Evolutionary conservation across 108 stramenopile species (phyloP), one percentile per base, ranked within the genome.

Genomic region (Nannochloropsis gaditana): DNA sequence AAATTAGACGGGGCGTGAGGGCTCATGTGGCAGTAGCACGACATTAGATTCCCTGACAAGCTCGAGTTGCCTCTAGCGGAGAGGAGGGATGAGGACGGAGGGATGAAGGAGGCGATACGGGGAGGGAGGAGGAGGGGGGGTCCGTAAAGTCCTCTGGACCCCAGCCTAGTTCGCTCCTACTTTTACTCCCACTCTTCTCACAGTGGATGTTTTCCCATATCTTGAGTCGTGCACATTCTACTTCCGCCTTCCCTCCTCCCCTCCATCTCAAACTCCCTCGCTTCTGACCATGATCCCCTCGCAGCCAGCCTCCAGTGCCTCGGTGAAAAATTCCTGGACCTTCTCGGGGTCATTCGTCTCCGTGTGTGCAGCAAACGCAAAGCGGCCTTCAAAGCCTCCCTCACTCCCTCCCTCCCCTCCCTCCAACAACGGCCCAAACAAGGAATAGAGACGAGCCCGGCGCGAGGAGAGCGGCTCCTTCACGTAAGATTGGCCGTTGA

Each of bases 221-320:
- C 31, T 31, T 31, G 31, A 31, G 0, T 31, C 31, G 31, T 31
- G 31, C 31, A 31, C 31, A 31, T 31, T 31, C 31, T 50, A 50
- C 47, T 11, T 0, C 15, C 47, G 15, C 47, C 47, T 15, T 50
- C 47, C 47, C 47, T 50, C 47, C 47, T 15, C 15, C 47, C 47
- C 47, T 50, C 47, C 47, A 10, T 15, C 31, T 31, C 31, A 1
- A 31, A 31, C 31, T 31, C 31, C 31, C 31, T 15, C 47, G 11
- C 15, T 98, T 93, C 99, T 99, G 42, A 99, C 98, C 99, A 99
- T 99, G 82, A 99, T 93, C 45, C 99, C 99, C 90, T 99, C 99
- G 88, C 97, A 99, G 86, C 97, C 96, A 11, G 47, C 47, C 47
- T 50, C 47, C 47, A 50, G 95, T 9, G 99, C 95, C 42, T 92